Percentiles rank a stretch among this genome's conserved stretches.
Conservation (phyloP, 164 flowering plant genomes). For the Pachysandra terminalis region DNA sequence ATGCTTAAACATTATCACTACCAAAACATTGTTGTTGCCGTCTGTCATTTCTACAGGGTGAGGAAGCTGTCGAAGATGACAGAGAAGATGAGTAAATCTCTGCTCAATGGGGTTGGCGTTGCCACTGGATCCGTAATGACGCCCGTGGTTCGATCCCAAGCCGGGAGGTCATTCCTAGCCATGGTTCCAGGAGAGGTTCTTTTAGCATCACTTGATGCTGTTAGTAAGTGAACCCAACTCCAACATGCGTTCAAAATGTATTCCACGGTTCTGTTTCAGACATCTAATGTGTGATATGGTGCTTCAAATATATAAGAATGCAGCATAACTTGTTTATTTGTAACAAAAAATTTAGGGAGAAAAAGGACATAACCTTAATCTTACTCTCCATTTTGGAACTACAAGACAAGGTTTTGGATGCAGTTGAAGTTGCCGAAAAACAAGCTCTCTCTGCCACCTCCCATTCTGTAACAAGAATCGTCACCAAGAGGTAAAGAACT, state of each 20-base stretch:
- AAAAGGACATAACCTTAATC: background rate
- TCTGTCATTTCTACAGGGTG: constrained; percentile 32
- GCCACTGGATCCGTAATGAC: constrained; percentile 58
- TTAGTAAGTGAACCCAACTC: constrained; percentile 53
- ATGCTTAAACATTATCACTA: background rate
- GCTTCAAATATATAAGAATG: background rate
- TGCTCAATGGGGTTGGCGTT: constrained; percentile 59
- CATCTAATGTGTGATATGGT: too few species aligned
- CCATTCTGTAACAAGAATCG: constrained; percentile 49
- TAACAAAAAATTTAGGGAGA: background rate
- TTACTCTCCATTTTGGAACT: constrained; percentile 9
- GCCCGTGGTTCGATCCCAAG: constrained; percentile 60
- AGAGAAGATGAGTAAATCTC: constrained; percentile 62
- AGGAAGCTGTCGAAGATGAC: constrained; percentile 80
- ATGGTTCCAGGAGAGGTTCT: constrained; percentile 85
- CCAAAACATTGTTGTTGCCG: background rate
- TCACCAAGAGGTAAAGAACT: constrained; percentile 50
- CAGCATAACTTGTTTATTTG: background rate
- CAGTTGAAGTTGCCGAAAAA: constrained; percentile 85
- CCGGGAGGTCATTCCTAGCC: constrained; percentile 59
- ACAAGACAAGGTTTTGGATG: constrained; percentile 58
- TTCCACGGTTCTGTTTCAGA: too few species aligned
- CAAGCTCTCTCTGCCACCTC: constrained; percentile 74
- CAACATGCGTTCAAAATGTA: background rate
- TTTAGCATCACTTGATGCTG: constrained; percentile 84